Evolutionary conservation across 2,329 filamentous ascomycete species (phyloP).

Genomic region (Aspergillus ustus): DNA sequence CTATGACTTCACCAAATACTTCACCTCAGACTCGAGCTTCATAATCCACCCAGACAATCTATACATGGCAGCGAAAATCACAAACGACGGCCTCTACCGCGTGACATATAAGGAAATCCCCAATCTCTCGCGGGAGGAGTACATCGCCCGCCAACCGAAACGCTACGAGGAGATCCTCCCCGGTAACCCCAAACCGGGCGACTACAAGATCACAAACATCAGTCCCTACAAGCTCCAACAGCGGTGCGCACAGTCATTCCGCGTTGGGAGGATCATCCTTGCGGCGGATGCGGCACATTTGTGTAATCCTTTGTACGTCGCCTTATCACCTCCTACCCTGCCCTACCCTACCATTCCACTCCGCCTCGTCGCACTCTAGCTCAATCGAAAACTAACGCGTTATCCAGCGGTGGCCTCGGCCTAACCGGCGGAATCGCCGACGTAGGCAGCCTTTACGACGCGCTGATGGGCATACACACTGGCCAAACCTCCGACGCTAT

Average conservation of each 20-base stretch:
- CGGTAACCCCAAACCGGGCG: slow-evolving; percentile 60
- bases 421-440: slow-evolving; percentile 69
- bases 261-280: slow-evolving; percentile 61
- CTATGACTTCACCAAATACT: slow-evolving; percentile 60
- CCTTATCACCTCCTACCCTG: not conserved
- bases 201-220: slow-evolving; percentile 63
- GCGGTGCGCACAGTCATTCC: slow-evolving; percentile 61
- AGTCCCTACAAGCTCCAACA: slow-evolving; percentile 67
- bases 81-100: slow-evolving; percentile 63
- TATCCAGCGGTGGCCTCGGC: slow-evolving; percentile 61
- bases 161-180: slow-evolving; percentile 65
- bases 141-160: slow-evolving; percentile 56
- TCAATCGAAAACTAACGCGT: not conserved
- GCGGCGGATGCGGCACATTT: slow-evolving; percentile 66
- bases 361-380: not conserved
- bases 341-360: not conserved
- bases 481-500: slow-evolving; percentile 46
- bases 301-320: slow-evolving; percentile 55
- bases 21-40: slow-evolving; percentile 53
- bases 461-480: slow-evolving; percentile 53
- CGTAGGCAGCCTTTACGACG: slow-evolving; percentile 65
- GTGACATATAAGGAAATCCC: slow-evolving; percentile 66
- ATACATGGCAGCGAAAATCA: slow-evolving; percentile 66
- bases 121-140: slow-evolving; percentile 58
- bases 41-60: slow-evolving; percentile 66